A percentile compares a stretch with the other conserved stretches of the same genome.
These are phyloP conservation scores for Flaveria floridana DNA, from an alignment of 140 eudicot genomes.

Conservation along the genomic window DNA sequence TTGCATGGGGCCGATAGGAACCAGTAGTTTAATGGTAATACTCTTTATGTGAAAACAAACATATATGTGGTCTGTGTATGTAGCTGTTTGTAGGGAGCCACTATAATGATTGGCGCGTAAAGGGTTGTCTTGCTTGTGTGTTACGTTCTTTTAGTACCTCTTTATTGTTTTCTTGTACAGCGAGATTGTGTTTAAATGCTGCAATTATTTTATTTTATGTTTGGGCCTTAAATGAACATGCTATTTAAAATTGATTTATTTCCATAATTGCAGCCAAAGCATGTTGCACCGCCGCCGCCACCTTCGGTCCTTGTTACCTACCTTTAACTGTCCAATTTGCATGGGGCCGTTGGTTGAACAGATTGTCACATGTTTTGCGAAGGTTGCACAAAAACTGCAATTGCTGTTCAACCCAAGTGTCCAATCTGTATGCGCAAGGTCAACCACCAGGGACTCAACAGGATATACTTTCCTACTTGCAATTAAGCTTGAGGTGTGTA, in stretches of 20 bases:
- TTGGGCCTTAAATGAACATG: slow-evolving; percentile 1
- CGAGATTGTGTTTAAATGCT: neutral
- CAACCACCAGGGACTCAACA: slow-evolving; percentile 40
- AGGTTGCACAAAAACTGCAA: slow-evolving; percentile 51
- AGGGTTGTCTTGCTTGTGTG: slow-evolving; percentile 7
- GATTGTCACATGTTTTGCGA: slow-evolving; percentile 76
- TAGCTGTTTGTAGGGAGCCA: neutral
- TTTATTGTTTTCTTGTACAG: neutral
- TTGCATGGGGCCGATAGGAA: neutral
- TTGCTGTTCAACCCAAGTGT: slow-evolving; percentile 53
- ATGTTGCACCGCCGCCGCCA: slow-evolving; percentile 39
- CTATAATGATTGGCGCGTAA: neutral
- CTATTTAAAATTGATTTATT: slow-evolving; percentile 10
- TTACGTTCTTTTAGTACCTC: neutral
- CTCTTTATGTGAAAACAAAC: neutral
- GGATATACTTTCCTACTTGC: slow-evolving; percentile 46
- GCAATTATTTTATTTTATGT: neutral
- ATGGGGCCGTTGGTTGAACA: slow-evolving; percentile 68
- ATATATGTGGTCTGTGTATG: neutral
- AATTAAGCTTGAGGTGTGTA: slow-evolving; percentile 27
- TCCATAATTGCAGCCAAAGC: slow-evolving; percentile 29
- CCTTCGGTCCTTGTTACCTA: slow-evolving; percentile 41
- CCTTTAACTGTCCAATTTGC: slow-evolving; percentile 78
- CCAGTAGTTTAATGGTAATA: slow-evolving; percentile 2
- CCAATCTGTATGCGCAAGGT: slow-evolving; percentile 67